These are phyloP conservation scores for Tardiomyces blankii DNA, from an alignment of 1,139 yeast genomes.

Conservation along the genomic window DNA sequence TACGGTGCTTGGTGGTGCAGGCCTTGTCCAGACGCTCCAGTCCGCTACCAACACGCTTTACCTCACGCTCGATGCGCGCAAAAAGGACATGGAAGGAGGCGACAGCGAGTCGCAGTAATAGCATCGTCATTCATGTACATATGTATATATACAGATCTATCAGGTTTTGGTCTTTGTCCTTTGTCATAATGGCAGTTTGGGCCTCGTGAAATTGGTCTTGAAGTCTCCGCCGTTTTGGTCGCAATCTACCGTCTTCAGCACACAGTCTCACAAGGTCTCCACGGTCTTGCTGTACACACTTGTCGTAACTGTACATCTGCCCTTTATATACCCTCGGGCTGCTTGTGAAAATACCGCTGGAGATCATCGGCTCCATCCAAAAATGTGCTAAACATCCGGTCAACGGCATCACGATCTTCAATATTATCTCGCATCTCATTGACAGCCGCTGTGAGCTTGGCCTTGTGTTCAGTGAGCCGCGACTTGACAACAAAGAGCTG, in stretches of 20 bases:
- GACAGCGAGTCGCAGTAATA: neutral
- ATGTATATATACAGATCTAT: neutral
- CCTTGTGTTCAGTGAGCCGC: slow-evolving; percentile 15
- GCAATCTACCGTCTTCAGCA: too few species aligned
- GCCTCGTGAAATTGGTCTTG: too few species aligned
- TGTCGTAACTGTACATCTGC: too few species aligned
- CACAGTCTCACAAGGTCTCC: too few species aligned
- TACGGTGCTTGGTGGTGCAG: slow-evolving; percentile 79
- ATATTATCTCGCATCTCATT: slow-evolving; percentile 18
- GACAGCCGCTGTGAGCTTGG: slow-evolving; percentile 15
- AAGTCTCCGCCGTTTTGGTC: too few species aligned
- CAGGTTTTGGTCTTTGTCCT: neutral
- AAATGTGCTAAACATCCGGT: neutral
- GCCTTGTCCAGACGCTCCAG: slow-evolving; percentile 73
- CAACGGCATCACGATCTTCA: slow-evolving; percentile 14
- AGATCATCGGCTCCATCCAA: neutral
- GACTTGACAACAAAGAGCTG: slow-evolving; percentile 17
- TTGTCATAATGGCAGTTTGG: neutral
- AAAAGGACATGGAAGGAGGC: slow-evolving; percentile 32
- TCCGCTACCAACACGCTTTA: slow-evolving; percentile 55
- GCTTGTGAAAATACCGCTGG: neutral
- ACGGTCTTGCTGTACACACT: too few species aligned
- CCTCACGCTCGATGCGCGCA: slow-evolving; percentile 58
- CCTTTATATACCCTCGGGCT: neutral
- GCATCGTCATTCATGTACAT: slow-evolving; percentile 5